These are phyloP conservation scores for Apiospora saccharicola DNA, from an alignment of 2,329 filamentous ascomycete genomes.

Conservation along the genomic window DNA sequence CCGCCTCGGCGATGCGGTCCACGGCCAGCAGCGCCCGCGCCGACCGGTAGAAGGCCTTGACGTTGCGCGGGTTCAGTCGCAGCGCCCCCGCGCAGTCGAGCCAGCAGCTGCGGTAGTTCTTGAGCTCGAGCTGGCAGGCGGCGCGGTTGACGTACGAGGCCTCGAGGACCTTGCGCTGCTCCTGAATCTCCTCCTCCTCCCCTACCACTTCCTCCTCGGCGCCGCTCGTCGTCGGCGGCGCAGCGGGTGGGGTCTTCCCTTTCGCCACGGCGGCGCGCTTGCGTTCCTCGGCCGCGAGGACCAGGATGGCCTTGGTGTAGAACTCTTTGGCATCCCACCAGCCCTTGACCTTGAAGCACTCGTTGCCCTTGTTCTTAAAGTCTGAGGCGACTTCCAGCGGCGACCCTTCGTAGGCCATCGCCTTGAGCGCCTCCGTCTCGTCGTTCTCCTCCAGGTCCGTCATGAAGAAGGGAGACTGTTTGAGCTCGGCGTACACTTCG, in stretches of 20 bases:
- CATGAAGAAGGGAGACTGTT: slow-evolving; percentile 88
- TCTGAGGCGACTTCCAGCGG: slow-evolving; percentile 81
- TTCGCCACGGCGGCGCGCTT: slow-evolving; percentile 49
- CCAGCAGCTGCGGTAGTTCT: slow-evolving; percentile 88
- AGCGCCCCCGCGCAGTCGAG: slow-evolving; percentile 84
- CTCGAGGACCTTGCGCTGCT: slow-evolving; percentile 73
- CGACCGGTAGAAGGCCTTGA: slow-evolving; percentile 93
- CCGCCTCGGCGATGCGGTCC: slow-evolving; percentile 79
- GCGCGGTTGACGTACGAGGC: slow-evolving; percentile 86
- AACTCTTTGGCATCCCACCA: slow-evolving; percentile 90
- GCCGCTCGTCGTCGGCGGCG: slow-evolving; percentile 29
- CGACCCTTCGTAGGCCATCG: slow-evolving; percentile 92
- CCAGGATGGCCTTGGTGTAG: slow-evolving; percentile 84
- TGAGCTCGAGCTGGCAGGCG: slow-evolving; percentile 85
- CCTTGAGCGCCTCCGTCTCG: slow-evolving; percentile 85
- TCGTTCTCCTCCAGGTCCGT: slow-evolving; percentile 87
- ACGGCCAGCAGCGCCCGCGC: slow-evolving; percentile 79
- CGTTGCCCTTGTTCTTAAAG: slow-evolving; percentile 93
- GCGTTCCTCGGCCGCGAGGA: slow-evolving; percentile 71
- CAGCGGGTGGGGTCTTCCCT: slow-evolving; percentile 37
- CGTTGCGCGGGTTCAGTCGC: slow-evolving; percentile 77
- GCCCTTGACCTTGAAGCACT: slow-evolving; percentile 75
- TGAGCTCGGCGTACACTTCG: slow-evolving; percentile 64
- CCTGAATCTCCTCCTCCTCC: slow-evolving; percentile 45
- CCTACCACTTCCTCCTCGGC: slow-evolving; percentile 51